These are phyloP conservation scores for Thielaviopsis euricoi DNA, from an alignment of 2,329 filamentous ascomycete species.

Conservation along the genomic window DNA sequence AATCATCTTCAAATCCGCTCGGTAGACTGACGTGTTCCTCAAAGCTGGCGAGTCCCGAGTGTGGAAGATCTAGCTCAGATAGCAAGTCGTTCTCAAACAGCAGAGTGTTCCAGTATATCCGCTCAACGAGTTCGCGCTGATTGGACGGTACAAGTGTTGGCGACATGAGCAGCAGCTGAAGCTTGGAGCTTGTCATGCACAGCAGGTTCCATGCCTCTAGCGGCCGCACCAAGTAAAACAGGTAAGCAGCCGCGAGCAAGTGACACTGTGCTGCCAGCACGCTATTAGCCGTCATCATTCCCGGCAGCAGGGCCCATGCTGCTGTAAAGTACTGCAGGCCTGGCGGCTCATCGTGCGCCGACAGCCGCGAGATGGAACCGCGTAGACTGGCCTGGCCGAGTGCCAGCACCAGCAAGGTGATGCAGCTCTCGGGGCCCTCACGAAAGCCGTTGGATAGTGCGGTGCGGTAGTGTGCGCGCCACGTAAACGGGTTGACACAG, in stretches of 20 bases:
- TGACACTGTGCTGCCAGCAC: constrained; percentile 68
- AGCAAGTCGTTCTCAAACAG: constrained; percentile 68
- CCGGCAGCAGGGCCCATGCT: constrained; percentile 61
- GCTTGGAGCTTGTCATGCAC: constrained; percentile 64
- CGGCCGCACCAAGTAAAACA: constrained; percentile 68
- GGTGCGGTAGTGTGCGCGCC: constrained; percentile 58
- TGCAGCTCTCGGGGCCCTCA: constrained; percentile 66
- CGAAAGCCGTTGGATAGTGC: constrained; percentile 62
- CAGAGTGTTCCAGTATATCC: constrained; percentile 72
- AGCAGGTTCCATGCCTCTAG: constrained; percentile 71
- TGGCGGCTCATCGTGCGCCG: constrained; percentile 52
- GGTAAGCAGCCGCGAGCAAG: constrained; percentile 62
- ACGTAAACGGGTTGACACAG: constrained; percentile 68
- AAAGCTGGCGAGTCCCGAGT: constrained; percentile 68
- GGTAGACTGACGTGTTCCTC: constrained; percentile 68
- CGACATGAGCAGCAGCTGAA: constrained; percentile 61
- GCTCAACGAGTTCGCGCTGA: constrained; percentile 56
- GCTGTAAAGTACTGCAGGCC: constrained; percentile 67
- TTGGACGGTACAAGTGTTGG: constrained; percentile 53
- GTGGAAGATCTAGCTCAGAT: constrained; percentile 64
- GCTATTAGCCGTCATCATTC: constrained; percentile 64
- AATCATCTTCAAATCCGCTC: constrained; percentile 60
- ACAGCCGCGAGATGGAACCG: constrained; percentile 59
- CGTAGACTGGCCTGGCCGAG: constrained; percentile 60
- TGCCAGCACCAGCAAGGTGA: constrained; percentile 62